Evolutionary conservation across 139 green algal genomes (phyloP), one percentile per base, ranked within the genome.

Genomic region (Chlamydomonas schloesseri): DNA sequence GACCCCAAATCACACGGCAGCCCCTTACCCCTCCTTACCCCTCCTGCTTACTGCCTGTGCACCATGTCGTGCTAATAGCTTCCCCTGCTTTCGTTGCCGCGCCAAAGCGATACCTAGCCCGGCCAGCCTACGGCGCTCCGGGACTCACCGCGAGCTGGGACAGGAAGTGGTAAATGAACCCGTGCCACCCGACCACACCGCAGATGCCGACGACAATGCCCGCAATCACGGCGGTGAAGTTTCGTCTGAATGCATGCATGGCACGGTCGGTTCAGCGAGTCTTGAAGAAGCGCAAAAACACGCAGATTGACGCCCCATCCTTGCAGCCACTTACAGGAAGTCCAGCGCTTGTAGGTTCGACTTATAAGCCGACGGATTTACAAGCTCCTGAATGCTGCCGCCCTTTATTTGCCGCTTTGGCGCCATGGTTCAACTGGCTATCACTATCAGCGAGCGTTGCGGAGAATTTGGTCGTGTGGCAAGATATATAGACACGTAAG

Each of bases 161-260:
- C 28, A 86, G 15, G 13, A 93, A 81, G 79, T 93, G 89, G 6
- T 89, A 83, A 0, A 90, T 17, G 71, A 94, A 92, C 15, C 91
- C 91, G 53, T 60, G 77, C 89, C 89, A 93, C 2, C 89, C 91
- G 17, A 90, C 81, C 24, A 94, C 65, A 4, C 91, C 91, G 21
- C 91, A 74, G 18, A 94, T 88, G 34, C 91, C 91, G 29, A 91
- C 88, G 9, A 89, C 88, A 17, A 89, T 81, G 50, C 91, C 91
- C 21, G 88, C 77, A 11, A 94, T 50, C 4, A 94, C 68, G 23
- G 91, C 78, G 8, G 82, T 73, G 47, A 91, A 94, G 36, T 88
- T 94, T 3, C 91, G 88, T 68, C 91, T 94, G 87, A 81, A 64
- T 31, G 2, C 5, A 50, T 13, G 42, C 42, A 50, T 5, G 42